Conservation (phyloP, 116 monocot species). For the Papilionanthe hybrid region DNA sequence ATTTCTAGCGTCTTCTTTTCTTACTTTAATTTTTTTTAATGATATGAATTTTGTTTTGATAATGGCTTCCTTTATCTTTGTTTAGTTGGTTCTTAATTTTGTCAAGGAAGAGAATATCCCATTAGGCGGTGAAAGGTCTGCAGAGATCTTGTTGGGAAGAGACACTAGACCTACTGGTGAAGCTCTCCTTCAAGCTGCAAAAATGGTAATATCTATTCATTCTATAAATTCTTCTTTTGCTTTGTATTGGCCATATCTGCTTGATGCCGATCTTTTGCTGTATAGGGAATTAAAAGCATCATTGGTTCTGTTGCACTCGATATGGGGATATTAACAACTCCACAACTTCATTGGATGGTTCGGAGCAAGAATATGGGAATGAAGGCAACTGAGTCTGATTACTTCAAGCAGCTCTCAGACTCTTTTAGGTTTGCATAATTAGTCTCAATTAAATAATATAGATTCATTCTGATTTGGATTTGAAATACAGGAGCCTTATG, state of each 20-base stretch:
- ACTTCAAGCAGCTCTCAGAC: conserved; percentile 67
- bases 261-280: neutral
- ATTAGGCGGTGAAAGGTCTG: conserved; percentile 42
- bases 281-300: conserved; percentile 69
- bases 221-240: neutral
- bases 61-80: conserved; percentile 4
- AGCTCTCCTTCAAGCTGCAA: conserved; percentile 69
- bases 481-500: conserved; percentile 51
- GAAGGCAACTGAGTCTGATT: conserved; percentile 63
- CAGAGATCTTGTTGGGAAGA: conserved; percentile 75
- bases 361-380: conserved; percentile 63
- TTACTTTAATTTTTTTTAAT: neutral
- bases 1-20: neutral
- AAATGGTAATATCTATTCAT: conserved; percentile 35
- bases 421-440: conserved; percentile 54
- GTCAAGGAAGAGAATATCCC: conserved; percentile 64
- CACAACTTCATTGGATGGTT: conserved; percentile 99
- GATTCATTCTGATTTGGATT: conserved; percentile 10
- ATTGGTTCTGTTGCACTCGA: conserved; percentile 67
- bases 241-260: neutral
- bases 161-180: conserved; percentile 91
- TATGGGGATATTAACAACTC: conserved; percentile 95
- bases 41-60: neutral
- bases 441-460: neutral
- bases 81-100: conserved; percentile 53